A percentile compares a stretch with the other conserved stretches of the same genome.
These are phyloP conservation scores for Citrus mangshanensis DNA, from an alignment of 345 rosid genomes.

Conservation along the genomic window DNA sequence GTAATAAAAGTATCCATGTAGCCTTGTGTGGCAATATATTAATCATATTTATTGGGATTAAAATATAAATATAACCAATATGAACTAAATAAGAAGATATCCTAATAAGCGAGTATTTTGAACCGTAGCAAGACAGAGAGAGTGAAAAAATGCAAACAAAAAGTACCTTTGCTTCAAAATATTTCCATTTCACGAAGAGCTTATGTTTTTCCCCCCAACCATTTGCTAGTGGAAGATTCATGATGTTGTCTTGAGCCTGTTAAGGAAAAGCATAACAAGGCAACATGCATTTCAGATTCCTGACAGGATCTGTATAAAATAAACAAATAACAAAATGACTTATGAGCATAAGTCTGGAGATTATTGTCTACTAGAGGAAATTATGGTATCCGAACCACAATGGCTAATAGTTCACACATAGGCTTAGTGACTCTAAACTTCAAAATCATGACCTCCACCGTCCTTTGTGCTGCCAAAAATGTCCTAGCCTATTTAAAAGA, in stretches of 20 bases:
- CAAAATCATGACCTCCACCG: neutral
- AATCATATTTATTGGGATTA: neutral
- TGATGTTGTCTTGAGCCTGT: constrained; percentile 94
- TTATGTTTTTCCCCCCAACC: constrained; percentile 99
- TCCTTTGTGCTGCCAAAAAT: neutral
- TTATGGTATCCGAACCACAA: neutral
- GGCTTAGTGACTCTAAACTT: neutral
- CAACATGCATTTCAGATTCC: constrained; percentile 16
- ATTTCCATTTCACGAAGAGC: constrained; percentile 89
- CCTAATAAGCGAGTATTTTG: neutral
- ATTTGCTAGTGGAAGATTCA: constrained; percentile 82
- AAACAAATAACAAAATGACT: neutral
- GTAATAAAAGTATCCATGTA: neutral
- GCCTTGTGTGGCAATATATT: neutral
- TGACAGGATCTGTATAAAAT: constrained; percentile 1
- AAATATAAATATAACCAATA: neutral
- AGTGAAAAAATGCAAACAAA: constrained; percentile 1
- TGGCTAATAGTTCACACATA: neutral
- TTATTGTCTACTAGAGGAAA: neutral
- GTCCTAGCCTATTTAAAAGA: neutral
- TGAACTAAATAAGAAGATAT: neutral
- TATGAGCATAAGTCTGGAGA: neutral
- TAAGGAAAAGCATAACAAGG: constrained; percentile 24
- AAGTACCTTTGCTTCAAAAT: constrained; percentile 80
- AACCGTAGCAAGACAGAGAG: neutral